Evolutionary conservation across 805 yeast species (phyloP).

Genomic region (Saccharomyces eubayanus): DNA sequence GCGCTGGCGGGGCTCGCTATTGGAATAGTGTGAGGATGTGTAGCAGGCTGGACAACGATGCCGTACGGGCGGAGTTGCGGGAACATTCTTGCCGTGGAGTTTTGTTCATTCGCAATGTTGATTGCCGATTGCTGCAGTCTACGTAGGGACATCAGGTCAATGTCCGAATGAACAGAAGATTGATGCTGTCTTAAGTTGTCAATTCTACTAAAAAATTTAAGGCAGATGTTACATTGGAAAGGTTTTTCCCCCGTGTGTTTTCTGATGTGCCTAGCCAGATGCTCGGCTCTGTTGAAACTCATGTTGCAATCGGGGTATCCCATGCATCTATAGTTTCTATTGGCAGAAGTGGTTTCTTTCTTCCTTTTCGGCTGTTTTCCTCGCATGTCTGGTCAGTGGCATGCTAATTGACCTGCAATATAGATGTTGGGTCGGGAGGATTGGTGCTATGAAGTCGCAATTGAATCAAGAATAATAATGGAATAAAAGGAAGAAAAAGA

Average conservation of each 20-base stretch:
- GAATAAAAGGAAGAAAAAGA: background rate
- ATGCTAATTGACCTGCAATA: background rate
- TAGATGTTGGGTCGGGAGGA: background rate
- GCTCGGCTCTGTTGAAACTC: constrained; percentile 88
- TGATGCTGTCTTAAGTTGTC: constrained; percentile 88
- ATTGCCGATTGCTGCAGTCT: background rate
- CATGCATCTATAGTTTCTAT: constrained; percentile 66
- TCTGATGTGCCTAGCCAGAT: constrained; percentile 82
- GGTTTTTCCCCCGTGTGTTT: constrained; percentile 95
- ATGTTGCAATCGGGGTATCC: constrained; percentile 82
- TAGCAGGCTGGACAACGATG: background rate
- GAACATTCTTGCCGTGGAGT: background rate
- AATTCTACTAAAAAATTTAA: constrained; percentile 67
- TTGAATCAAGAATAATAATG: background rate
- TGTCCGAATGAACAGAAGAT: constrained; percentile 63
- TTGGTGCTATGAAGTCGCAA: background rate
- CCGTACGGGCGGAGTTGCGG: background rate
- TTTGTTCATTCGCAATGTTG: background rate
- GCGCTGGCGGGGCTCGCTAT: background rate
- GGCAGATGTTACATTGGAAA: constrained; percentile 75
- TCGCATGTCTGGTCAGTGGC: background rate
- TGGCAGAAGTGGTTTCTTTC: background rate
- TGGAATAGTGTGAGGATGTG: background rate
- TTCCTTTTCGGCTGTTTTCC: background rate
- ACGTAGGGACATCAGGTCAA: constrained; percentile 27